phyloP scores from a whole-genome alignment of 257 asterid species.

The Nicotiana benthamiana region DNA sequence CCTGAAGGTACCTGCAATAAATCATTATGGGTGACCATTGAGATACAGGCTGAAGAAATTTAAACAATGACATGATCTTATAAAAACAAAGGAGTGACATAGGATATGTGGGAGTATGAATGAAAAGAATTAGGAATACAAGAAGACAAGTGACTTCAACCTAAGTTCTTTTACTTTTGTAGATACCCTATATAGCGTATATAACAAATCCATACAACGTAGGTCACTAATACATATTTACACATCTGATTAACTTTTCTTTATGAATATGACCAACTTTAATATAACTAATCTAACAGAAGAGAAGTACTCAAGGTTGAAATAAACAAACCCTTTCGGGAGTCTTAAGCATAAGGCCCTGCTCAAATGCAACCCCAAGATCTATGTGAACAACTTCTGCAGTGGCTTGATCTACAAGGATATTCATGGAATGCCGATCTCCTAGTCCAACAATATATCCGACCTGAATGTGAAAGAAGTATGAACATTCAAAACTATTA shows the following conservation, averaged over 20 bases:
- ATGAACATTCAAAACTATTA: neutral
- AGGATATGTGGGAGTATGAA: neutral
- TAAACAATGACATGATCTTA: slow-evolving; percentile 1
- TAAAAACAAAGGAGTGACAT: neutral
- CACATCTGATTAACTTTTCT: neutral
- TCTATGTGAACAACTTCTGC: slow-evolving; percentile 99
- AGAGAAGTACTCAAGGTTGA: neutral
- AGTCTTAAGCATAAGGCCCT: slow-evolving; percentile 97
- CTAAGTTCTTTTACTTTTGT: neutral
- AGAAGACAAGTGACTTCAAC: neutral
- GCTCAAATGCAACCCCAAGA: slow-evolving; percentile 98
- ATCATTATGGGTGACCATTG: neutral
- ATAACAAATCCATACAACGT: neutral
- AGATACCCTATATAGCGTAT: neutral
- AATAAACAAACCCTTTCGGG: slow-evolving; percentile 76
- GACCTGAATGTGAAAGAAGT: slow-evolving; percentile 40
- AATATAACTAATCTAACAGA: slow-evolving; percentile 5
- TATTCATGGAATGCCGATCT: slow-evolving; percentile 92
- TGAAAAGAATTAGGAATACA: neutral
- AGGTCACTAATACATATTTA: neutral
- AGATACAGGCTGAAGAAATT: slow-evolving; percentile 10
- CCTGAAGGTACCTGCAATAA: slow-evolving; percentile 82
- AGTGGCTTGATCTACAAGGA: slow-evolving; percentile 87
- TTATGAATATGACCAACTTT: neutral
- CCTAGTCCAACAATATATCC: slow-evolving; percentile 99